phyloP scores from a whole-genome alignment of 768 basidiomycete species.

The Scleroderma citrinum region DNA sequence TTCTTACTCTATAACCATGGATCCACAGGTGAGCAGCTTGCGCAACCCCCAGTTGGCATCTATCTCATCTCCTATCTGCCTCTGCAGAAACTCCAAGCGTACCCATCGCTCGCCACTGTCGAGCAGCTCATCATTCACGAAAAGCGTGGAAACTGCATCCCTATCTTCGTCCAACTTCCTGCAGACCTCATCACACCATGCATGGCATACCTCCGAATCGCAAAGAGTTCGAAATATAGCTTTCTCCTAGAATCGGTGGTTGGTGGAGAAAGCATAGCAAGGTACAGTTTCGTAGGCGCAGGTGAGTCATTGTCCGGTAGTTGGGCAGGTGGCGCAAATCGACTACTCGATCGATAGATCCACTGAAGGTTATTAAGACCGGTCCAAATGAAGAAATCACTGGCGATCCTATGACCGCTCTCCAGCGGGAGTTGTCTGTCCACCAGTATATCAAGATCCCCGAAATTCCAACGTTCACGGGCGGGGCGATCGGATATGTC shows the following conservation, averaged over 20 bases:
- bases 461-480: slow-evolving; percentile 90
- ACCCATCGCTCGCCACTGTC: slow-evolving; percentile 67
- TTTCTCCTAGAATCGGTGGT: slow-evolving; percentile 93
- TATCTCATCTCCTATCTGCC: slow-evolving; percentile 41
- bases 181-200: slow-evolving; percentile 97
- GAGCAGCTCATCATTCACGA: slow-evolving; percentile 74
- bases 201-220: slow-evolving; percentile 90
- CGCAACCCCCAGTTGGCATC: background rate
- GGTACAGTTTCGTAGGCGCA: slow-evolving; percentile 95
- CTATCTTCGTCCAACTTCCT: slow-evolving; percentile 87
- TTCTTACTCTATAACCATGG: slow-evolving; percentile 29
- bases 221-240: slow-evolving; percentile 89
- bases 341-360: slow-evolving; percentile 56
- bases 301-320: slow-evolving; percentile 55
- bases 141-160: slow-evolving; percentile 87
- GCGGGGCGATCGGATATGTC: slow-evolving; percentile 96
- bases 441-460: slow-evolving; percentile 91
- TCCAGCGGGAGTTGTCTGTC: slow-evolving; percentile 80
- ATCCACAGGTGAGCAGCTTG: slow-evolving; percentile 39
- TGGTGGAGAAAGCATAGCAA: slow-evolving; percentile 83
- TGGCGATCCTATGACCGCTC: slow-evolving; percentile 81
- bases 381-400: slow-evolving; percentile 76
- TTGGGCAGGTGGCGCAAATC: too few relatives aligned
- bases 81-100: slow-evolving; percentile 56
- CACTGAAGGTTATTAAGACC: slow-evolving; percentile 85